Conservation (phyloP, 139 green algal genomes). For the Volvox reticuliferus region DNA sequence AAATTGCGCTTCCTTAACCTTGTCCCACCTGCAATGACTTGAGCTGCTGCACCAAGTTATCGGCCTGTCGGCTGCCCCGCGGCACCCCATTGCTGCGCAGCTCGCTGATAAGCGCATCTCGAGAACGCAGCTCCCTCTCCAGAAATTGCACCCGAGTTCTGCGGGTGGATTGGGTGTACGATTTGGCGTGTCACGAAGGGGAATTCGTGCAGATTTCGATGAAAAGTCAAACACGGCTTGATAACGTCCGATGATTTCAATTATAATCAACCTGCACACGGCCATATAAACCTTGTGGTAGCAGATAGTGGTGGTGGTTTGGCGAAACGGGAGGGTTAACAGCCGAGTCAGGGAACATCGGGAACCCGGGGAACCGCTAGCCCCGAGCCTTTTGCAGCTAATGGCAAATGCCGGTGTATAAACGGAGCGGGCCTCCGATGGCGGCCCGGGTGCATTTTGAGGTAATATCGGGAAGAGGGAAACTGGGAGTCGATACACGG, state of each 20-base stretch:
- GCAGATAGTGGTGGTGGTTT: background rate
- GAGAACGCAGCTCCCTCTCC: conserved; percentile 41
- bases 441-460: too few species aligned
- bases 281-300: too few species aligned
- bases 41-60: background rate
- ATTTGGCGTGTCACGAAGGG: background rate
- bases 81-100: conserved; percentile 31
- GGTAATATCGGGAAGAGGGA: too few species aligned
- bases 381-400: too few species aligned
- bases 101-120: conserved; percentile 36
- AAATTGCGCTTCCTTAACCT: too few species aligned
- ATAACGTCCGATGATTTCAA: too few species aligned
- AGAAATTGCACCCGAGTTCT: conserved; percentile 38
- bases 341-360: background rate
- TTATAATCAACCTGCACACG: background rate
- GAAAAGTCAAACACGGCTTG: too few species aligned
- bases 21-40: conserved; percentile 38
- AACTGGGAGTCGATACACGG: too few species aligned
- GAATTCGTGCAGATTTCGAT: too few species aligned
- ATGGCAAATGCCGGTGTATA: too few species aligned
- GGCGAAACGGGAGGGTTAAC: background rate
- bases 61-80: background rate
- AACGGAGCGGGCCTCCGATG: too few species aligned
- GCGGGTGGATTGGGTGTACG: background rate
- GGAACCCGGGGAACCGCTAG: too few species aligned